Base-by-base conservation (phyloP, 805 yeast species). In the Saturnispora besseyi region DNA sequence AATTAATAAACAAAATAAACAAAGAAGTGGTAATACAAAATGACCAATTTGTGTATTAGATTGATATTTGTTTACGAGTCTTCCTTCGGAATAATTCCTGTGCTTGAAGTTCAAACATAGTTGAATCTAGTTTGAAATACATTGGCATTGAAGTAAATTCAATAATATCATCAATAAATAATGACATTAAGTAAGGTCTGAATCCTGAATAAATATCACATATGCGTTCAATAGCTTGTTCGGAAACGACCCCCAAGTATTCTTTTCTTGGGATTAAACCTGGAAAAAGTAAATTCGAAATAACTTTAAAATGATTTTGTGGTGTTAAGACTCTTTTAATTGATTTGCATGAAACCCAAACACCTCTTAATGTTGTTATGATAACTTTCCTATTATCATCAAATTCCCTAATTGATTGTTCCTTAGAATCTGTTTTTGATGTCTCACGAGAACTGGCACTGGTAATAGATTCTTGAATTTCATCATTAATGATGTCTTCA, bases 21-120 rank as follows among this genome's bases (percentile, higher is more conserved):
- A 38, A 21, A 38, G 11, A 38, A 24, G 18, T 13, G 22, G 7
- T 24, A 9, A 26, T 3, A 38, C 42, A 38, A n/a, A 36, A 36
- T 34, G 11, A 18, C 11, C 13, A 36, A 36, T 18, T 6, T 8
- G 21, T 10, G 9, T 36, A 21, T 18, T 18, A 36, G 12, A 9
- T 36, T 36, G 26, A 36, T 36, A 10, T 9, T 10, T 36, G 40
- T 18, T 36, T 36, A 36, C 40, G 40, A 18, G 40, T 36, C 21
- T 42, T 45, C 30, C 48, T 46, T 34, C 47, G 50, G n/a, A 57
- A 30, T 24, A 51, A 46, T n/a, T 48, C 50, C 30, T 47, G 51
- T 15, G 58, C 26, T 33, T 60, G 63, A 24, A 62, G 26, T 40
- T 60, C 62, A 48, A 60, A 60, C 51, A 60, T 48, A 2, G 59